Evolutionary conservation across 2,329 filamentous ascomycete species (phyloP).

Genomic region (Epichloe sp.): DNA sequence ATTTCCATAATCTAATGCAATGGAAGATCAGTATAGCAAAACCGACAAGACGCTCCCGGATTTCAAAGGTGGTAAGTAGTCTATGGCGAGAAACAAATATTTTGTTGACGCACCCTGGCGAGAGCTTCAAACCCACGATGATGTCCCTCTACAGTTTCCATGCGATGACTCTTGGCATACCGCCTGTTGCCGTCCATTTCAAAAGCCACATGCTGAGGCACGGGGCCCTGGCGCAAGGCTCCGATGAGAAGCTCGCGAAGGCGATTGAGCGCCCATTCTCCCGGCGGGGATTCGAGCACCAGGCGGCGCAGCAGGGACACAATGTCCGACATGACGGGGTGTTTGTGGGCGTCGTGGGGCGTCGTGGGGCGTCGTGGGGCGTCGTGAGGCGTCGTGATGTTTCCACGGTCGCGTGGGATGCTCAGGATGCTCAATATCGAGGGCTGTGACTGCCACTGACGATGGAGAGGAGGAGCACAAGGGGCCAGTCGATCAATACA

Average conservation of each 20-base stretch:
- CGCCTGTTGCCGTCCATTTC: slow-evolving; percentile 98
- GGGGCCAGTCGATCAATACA: background rate
- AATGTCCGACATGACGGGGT: slow-evolving; percentile 36
- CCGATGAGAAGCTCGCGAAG: slow-evolving; percentile 78
- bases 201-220: slow-evolving; percentile 94
- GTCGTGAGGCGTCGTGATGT: background rate
- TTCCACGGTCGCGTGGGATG: background rate
- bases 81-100: background rate
- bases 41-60: background rate
- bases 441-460: background rate
- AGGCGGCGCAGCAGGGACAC: slow-evolving; percentile 45
- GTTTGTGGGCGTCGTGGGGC: background rate
- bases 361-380: no score
- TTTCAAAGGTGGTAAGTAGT: background rate
- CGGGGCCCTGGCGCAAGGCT: slow-evolving; percentile 75
- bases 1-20: slow-evolving; percentile 69
- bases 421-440: background rate
- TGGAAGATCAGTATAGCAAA: background rate
- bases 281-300: slow-evolving; percentile 76
- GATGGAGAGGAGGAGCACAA: background rate
- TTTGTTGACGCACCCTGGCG: slow-evolving; percentile 51
- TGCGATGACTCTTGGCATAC: slow-evolving; percentile 78
- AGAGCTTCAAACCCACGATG: slow-evolving; percentile 92
- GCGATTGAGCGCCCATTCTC: slow-evolving; percentile 74
- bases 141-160: slow-evolving; percentile 94